Percentiles rank a stretch among this genome's conserved stretches.
Conservation (phyloP, 805 yeast genomes). For the Saturnispora zaruensis region DNA sequence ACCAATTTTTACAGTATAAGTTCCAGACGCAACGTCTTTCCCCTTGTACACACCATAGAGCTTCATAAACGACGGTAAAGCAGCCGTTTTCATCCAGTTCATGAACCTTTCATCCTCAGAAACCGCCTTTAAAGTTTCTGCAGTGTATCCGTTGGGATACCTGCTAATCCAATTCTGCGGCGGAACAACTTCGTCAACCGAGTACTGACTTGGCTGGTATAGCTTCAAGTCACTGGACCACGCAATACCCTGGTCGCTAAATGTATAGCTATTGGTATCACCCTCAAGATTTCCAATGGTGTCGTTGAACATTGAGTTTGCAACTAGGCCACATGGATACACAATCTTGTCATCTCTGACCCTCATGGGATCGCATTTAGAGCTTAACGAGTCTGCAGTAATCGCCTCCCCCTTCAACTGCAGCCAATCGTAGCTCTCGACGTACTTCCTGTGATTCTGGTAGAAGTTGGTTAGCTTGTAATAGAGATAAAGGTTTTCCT, state of each 20-base stretch:
- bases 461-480: conserved; percentile 84
- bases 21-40: conserved; percentile 37
- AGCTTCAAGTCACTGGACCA: conserved; percentile 74
- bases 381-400: conserved; percentile 37
- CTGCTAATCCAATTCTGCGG: conserved; percentile 83
- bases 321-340: conserved; percentile 94
- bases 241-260: conserved; percentile 58
- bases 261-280: conserved; percentile 31
- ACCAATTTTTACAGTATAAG: conserved; percentile 58
- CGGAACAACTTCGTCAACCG: conserved; percentile 67
- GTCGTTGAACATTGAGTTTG: conserved; percentile 89
- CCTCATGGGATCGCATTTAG: conserved; percentile 46
- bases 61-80: conserved; percentile 81
- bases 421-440: conserved; percentile 68
- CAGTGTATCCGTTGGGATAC: conserved; percentile 87
- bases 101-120: conserved; percentile 75
- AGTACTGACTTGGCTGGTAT: conserved; percentile 66
- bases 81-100: conserved; percentile 98
- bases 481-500: conserved; percentile 66
- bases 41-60: conserved; percentile 42
- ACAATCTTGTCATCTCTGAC: conserved; percentile 33
- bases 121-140: conserved; percentile 67
- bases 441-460: conserved; percentile 94
- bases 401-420: conserved; percentile 78
- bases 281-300: conserved; percentile 41